Base-by-base conservation (phyloP, 345 rosid species). In the Litchi chinensis region DNA sequence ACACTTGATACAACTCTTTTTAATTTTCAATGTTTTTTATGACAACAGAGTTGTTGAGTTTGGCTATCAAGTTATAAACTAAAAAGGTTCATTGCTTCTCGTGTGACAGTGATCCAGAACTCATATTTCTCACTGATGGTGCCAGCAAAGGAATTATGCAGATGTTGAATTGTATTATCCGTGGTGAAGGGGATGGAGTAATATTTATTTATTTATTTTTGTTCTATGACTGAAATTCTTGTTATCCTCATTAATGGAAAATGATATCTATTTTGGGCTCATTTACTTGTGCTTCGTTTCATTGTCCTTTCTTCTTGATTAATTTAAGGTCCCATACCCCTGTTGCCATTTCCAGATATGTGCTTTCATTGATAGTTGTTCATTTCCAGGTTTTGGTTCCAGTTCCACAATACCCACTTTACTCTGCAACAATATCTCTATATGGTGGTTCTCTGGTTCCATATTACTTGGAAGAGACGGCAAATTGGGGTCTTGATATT, bases 91-190 rank as follows among this genome's bases (percentile, higher is more conserved):
- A 74, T 44, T 77, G 74, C 32, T 70, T 89, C 77, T 79, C 81
- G 41, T 44, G 76, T 77, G 54, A 81, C 90, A 96, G 99, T 81
- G 98, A 95, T 81, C 98, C 98, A 44, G 99, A 95, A 81, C 93
- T 91, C 85, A 91, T 95, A 77, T 95, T 82, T 81, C 99, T 95
- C 79, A 95, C 99, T 69, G 98, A 93, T 88, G 99, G 99, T 82
- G 99, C 99, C 8, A 93, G 99, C 88, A 93, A 93, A 89, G 99
- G 99, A 86, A 98, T 95, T 77, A 95, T 93, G 97, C 98, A 95
- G 86, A 92, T 91, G 80, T 83, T 96, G 89, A 96, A 91, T 76
- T 83, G 93, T 78, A 85, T 94, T 65, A 96, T 96, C 79, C 93
- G 97, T 10, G 97, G 97, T 69, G 83, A 81, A 75, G 79, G 97